Evolutionary conservation across 306 rosid genomes (phyloP), one percentile per base, ranked within the genome.

Genomic region (Senna siamea): DNA sequence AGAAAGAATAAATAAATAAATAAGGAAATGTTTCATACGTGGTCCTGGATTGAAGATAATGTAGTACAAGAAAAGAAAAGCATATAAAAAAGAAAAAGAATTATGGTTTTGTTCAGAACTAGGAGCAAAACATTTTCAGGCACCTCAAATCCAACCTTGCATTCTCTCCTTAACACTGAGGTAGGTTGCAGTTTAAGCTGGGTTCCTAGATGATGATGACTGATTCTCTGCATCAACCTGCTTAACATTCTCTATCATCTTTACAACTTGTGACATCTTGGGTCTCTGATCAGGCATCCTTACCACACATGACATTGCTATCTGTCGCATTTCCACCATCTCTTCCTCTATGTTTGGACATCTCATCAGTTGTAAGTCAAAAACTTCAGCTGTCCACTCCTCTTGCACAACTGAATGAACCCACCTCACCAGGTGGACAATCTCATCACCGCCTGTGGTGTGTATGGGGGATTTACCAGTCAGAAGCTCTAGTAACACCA

Each of bases 331-430:
- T 73, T 90, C 98, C 28, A 93, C 98, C 96, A 93, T 88, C 88
- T 93, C 96, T 83, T 93, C 98, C 87, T 93, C 98, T 72, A 93
- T 93, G 52, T 89, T 86, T 13, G 96, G 96, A 71, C 73, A 90
- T 78, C 88, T 84, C 98, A 90, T 88, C 17, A 93, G 84, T 85
- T 90, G 90, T 2, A 93, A 56, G 82, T 93, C 98, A 81, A 93
- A 93, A 32, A 93, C 98, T 85, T 93, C 98, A 0, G 96, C 96
- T 4, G 98, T 92, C 98, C 98, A 92, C 81, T 92, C 96, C 84
- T 90, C 98, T 38, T 95, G 78, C 41, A 93, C 98, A 20, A 93
- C 98, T 3, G 98, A 93, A 85, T 93, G 95, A 81, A 93, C 98
- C 98, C 98, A 93, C 72, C 95, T 85, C 61, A 93, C 98, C 65